Evolutionary conservation across 768 basidiomycete species (phyloP).

Genomic region (Xerocomellus intermedius): DNA sequence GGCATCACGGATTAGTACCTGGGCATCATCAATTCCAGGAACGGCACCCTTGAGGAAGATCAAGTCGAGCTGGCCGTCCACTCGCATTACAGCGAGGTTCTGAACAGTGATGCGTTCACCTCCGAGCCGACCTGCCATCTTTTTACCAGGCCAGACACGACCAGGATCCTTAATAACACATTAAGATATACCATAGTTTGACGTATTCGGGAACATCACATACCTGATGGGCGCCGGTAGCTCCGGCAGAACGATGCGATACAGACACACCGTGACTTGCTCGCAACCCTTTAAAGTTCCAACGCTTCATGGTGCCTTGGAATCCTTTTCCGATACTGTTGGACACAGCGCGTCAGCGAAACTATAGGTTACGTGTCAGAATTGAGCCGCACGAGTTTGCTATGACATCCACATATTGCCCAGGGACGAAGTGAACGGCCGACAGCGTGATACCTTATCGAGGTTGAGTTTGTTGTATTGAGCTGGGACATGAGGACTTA

Average conservation of each 20-base stretch:
- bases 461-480: not conserved
- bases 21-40: slow-evolving; percentile 86
- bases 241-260: slow-evolving; percentile 90
- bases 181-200: not conserved
- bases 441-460: slow-evolving; percentile 78
- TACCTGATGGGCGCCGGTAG: slow-evolving; percentile 94
- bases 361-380: not conserved
- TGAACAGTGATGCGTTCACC: slow-evolving; percentile 78
- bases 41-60: slow-evolving; percentile 91
- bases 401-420: slow-evolving; percentile 91
- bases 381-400: slow-evolving; percentile 72
- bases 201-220: slow-evolving; percentile 18
- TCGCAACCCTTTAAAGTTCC: slow-evolving; percentile 87
- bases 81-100: slow-evolving; percentile 84
- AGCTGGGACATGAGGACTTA: slow-evolving; percentile 35
- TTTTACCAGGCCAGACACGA: slow-evolving; percentile 94
- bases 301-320: slow-evolving; percentile 95
- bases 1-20: slow-evolving; percentile 82
- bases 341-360: slow-evolving; percentile 8
- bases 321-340: slow-evolving; percentile 94
- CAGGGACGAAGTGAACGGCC: slow-evolving; percentile 94
- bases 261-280: slow-evolving; percentile 96
- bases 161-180: slow-evolving; percentile 76
- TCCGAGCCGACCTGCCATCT: slow-evolving; percentile 96
- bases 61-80: slow-evolving; percentile 84